Conservation (phyloP, 2,329 filamentous ascomycete genomes). For the Hymenoscyphus infarciens region DNA sequence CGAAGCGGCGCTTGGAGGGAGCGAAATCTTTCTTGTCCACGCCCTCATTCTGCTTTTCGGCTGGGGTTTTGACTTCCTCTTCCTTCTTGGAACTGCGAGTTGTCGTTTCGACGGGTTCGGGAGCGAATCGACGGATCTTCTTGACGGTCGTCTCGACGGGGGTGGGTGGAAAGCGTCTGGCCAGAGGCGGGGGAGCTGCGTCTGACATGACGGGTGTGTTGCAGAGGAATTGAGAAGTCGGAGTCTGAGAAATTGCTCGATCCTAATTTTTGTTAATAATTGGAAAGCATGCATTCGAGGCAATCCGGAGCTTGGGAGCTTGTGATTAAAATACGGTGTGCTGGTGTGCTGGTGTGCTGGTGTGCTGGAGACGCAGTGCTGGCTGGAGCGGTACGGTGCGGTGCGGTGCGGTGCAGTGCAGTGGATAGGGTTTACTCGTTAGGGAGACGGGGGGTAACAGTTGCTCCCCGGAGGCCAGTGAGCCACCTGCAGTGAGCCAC, state of each 20-base stretch:
- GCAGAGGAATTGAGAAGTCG: constrained; percentile 9
- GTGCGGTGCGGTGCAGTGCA: neutral
- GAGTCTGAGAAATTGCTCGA: constrained; percentile 17
- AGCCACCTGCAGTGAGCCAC: too few relatives aligned
- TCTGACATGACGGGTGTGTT: constrained; percentile 27
- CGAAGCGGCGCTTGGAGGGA: constrained; percentile 55
- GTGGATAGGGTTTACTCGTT: neutral
- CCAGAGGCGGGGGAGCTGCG: constrained; percentile 22
- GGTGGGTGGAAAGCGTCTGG: constrained; percentile 34
- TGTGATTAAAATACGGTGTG: constrained; percentile 24
- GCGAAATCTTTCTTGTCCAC: constrained; percentile 26
- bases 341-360: neutral
- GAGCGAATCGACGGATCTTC: constrained; percentile 38
- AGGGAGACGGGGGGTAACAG: neutral
- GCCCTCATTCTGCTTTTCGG: constrained; percentile 24
- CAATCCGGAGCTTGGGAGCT: constrained; percentile 9
- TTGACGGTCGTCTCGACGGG: constrained; percentile 37
- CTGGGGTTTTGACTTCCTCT: constrained; percentile 18
- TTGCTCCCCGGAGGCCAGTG: too few relatives aligned
- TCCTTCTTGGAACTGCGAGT: constrained; percentile 38
- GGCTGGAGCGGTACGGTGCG: too few relatives aligned
- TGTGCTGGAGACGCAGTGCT: too few relatives aligned
- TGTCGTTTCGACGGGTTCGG: constrained; percentile 43
- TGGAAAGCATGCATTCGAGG: constrained; percentile 21
- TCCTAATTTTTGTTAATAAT: constrained; percentile 20